phyloP scores from a whole-genome alignment of 768 basidiomycete species.

The Leccinum boreale region DNA sequence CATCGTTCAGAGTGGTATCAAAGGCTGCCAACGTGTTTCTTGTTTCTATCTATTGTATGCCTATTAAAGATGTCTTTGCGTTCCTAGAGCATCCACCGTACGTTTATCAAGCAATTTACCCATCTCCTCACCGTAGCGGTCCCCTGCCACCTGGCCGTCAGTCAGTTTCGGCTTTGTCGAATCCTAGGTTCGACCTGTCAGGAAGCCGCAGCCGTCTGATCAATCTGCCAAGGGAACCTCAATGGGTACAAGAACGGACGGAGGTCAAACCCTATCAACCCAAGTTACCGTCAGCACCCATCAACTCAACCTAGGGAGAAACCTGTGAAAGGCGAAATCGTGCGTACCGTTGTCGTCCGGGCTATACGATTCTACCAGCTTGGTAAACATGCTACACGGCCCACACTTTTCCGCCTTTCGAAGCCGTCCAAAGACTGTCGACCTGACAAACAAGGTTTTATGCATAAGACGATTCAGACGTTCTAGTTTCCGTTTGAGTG shows the following conservation, averaged over 20 bases:
- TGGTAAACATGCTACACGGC: constrained; percentile 62
- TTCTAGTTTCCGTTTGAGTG: no score
- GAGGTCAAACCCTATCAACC: constrained; percentile 76
- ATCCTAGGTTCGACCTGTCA: no score
- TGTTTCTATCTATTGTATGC: no score
- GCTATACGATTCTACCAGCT: constrained; percentile 90
- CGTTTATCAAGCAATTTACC: constrained; percentile 2
- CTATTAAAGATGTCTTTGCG: no score
- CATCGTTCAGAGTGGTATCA: not conserved
- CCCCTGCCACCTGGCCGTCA: constrained; percentile 11
- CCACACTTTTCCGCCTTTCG: constrained; percentile 58
- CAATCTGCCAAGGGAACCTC: constrained; percentile 77
- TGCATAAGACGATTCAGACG: no score
- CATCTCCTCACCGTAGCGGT: not conserved
- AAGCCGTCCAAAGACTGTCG: constrained; percentile 53
- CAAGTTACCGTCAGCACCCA: constrained; percentile 1
- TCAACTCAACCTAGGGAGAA: no score
- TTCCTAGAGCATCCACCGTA: not conserved
- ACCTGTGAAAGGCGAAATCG: not conserved
- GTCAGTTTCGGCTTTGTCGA: no score
- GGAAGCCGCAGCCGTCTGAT: no score
- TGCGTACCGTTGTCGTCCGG: constrained; percentile 91
- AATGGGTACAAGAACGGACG: constrained; percentile 96
- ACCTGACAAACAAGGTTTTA: constrained; percentile 12
- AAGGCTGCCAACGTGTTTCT: no score